Evolutionary conservation across 1,139 yeast genomes (phyloP).

Genomic region (Saccharomycopsis crataegensis): DNA sequence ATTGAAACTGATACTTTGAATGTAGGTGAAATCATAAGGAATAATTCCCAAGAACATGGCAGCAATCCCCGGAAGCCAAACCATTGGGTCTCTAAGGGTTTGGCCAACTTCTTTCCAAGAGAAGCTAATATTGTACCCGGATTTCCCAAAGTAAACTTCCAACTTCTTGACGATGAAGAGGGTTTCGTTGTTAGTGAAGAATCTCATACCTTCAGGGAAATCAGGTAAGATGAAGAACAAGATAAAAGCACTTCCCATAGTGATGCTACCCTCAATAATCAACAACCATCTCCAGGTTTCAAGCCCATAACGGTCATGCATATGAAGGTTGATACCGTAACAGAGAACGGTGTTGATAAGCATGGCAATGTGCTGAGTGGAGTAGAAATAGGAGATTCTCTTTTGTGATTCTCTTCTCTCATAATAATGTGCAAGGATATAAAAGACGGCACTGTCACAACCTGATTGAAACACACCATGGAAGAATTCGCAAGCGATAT

Average conservation of each 20-base stretch:
- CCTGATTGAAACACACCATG: slow-evolving; percentile 64
- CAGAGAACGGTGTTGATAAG: slow-evolving; percentile 35
- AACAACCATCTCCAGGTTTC: slow-evolving; percentile 68
- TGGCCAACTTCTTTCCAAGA: slow-evolving; percentile 4
- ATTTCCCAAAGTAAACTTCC: slow-evolving; percentile 44
- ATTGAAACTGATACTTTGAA: slow-evolving; percentile 52
- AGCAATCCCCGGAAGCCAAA: slow-evolving; percentile 47
- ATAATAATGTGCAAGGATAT: slow-evolving; percentile 43
- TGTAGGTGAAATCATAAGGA: not conserved
- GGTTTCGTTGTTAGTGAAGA: slow-evolving; percentile 43
- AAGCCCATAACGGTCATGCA: slow-evolving; percentile 30
- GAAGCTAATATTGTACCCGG: slow-evolving; percentile 27
- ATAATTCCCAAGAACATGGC: slow-evolving; percentile 27
- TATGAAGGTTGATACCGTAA: not conserved
- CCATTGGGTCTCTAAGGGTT: slow-evolving; percentile 40
- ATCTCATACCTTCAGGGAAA: slow-evolving; percentile 46
- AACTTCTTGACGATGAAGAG: slow-evolving; percentile 46
- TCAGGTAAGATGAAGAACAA: slow-evolving; percentile 52
- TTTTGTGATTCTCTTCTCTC: slow-evolving; percentile 53
- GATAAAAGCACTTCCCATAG: slow-evolving; percentile 27
- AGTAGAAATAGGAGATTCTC: slow-evolving; percentile 58
- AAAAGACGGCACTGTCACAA: slow-evolving; percentile 67
- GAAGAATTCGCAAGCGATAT: slow-evolving; percentile 53
- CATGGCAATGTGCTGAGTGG: slow-evolving; percentile 59
- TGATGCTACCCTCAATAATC: slow-evolving; percentile 59